Base-by-base conservation (phyloP, 2,329 filamentous ascomycete species). In the Cryphonectria nitschkei region DNA sequence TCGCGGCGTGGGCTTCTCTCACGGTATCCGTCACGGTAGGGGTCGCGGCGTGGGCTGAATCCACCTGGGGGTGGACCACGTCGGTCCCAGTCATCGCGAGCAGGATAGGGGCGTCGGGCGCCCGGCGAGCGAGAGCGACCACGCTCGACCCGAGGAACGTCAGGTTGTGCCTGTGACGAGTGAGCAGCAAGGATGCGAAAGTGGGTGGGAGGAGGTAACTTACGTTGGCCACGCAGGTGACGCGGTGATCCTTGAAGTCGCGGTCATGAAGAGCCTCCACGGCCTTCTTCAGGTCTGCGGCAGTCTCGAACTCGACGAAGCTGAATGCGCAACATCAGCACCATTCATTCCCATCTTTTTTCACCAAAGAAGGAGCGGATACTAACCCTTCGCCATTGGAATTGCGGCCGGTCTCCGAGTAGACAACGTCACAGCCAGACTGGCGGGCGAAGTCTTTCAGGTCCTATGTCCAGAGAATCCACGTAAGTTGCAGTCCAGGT, bases 391-490 rank as follows among this genome's bases (percentile, higher is more conserved):
- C 93, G 75, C 94, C 94, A 81, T 97, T 94, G 75, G 92, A 92
- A 80, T 97, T 95, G 78, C 95, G 94, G 77, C 91, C 92, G 73
- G 97, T 97, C 84, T 99, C 96, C 75, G 95, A 98, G 82, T 97
- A 99, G 78, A 99, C 96, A 75, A 99, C 96, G 81, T 98, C 96
- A 82, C 97, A 89, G 82, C 94, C 94, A 82, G 95, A 97, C 82
- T 97, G 93, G 80, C 96, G 94, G 74, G 96, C 96, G 84, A 99
- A 99, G 82, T 99, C 96, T 93, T 99, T 99, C 68, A 99, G 90
- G 84, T 99, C 96, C 96, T 99, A 94, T 84, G 91, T 85, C 87
- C 88, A 90, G 71, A 73, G 87, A 87, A 83, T 89, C 88, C 89
- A 88, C 87, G 92, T 96, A 93, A 95, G 93, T 94, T 84, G 88